Percentiles rank a stretch among this genome's conserved stretches.
phyloP scores from a whole-genome alignment of 2,329 filamentous ascomycete genomes.

The Ascochyta viciae-villosae region DNA sequence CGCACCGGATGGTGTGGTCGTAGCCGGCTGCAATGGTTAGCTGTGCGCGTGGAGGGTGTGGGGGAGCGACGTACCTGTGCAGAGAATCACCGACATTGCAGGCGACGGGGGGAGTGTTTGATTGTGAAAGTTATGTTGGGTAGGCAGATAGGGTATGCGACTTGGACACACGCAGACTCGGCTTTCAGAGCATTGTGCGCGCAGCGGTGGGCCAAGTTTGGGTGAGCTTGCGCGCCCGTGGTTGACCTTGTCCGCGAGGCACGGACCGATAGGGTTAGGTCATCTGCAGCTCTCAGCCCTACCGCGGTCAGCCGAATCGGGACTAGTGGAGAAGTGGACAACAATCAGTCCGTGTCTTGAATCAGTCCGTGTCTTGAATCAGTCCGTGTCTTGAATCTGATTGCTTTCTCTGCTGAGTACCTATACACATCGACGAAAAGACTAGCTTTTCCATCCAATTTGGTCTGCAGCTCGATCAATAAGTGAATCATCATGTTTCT shows the following conservation, averaged over 20 bases:
- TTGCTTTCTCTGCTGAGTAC: too few species aligned
- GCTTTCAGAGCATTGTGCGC: constrained; percentile 8
- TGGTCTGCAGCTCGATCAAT: too few species aligned
- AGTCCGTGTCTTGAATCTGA: too few species aligned
- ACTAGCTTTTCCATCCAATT: too few species aligned
- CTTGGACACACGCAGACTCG: constrained; percentile 1
- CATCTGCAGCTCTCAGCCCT: constrained; percentile 17
- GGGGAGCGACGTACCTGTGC: constrained; percentile 62
- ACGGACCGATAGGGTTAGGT: constrained; percentile 1
- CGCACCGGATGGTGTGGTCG: constrained; percentile 76
- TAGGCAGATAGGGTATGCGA: constrained; percentile 1
- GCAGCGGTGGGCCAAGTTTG: too few species aligned
- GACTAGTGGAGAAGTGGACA: too few species aligned
- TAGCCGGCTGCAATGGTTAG: constrained; percentile 66
- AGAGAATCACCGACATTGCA: constrained; percentile 70
- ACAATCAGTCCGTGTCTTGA: too few species aligned
- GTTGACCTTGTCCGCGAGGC: not conserved
- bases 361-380: too few species aligned
- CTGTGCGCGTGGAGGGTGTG: constrained; percentile 14
- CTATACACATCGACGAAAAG: too few species aligned
- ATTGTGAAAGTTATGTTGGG: not conserved
- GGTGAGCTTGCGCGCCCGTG: not conserved
- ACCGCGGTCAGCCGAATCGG: constrained; percentile 19
- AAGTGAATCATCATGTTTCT: too few species aligned
- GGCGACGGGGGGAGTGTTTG: not conserved